Conservation (phyloP, 805 yeast species). For the Teunomyces funiuensis region DNA sequence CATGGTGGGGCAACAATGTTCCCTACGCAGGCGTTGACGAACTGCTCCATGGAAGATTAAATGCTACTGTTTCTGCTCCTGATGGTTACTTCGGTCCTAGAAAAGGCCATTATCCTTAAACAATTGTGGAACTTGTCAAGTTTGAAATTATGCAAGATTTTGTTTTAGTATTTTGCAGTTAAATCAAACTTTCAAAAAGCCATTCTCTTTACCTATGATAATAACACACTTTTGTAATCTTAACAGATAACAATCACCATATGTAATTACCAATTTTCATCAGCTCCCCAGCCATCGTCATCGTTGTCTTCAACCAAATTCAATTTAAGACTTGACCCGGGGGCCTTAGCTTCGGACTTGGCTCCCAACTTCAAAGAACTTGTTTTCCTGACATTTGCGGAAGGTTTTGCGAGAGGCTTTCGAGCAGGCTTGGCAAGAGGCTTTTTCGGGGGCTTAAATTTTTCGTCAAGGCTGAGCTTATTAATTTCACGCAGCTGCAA, state of each 20-base stretch:
- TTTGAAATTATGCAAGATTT: neutral
- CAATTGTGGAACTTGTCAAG: neutral
- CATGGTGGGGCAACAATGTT: slow-evolving; percentile 36
- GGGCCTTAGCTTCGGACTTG: slow-evolving; percentile 13
- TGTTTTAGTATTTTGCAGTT: no score
- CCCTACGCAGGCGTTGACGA: slow-evolving; percentile 37
- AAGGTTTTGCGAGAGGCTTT: slow-evolving; percentile 3
- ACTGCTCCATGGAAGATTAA: slow-evolving; percentile 3
- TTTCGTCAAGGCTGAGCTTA: slow-evolving; percentile 2
- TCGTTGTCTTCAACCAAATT: slow-evolving; percentile 24
- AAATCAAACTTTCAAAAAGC: neutral
- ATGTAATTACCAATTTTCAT: slow-evolving; percentile 12
- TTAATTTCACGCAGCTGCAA: slow-evolving; percentile 7
- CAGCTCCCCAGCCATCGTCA: slow-evolving; percentile 32
- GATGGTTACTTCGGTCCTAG: slow-evolving; percentile 40
- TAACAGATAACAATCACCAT: neutral
- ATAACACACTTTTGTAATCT: no score
- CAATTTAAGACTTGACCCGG: slow-evolving; percentile 26
- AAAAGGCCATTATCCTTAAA: slow-evolving; percentile 22
- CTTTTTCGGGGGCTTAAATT: slow-evolving; percentile 1
- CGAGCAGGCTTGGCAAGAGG: slow-evolving; percentile 5
- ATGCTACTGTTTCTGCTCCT: slow-evolving; percentile 21
- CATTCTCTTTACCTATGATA: no score
- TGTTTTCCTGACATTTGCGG: slow-evolving; percentile 12
- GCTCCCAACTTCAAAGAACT: slow-evolving; percentile 23